Evolutionary conservation across 2,329 filamentous ascomycete genomes (phyloP), one percentile per base, ranked within the genome.

Genomic region (Trichoderma harzianum): DNA sequence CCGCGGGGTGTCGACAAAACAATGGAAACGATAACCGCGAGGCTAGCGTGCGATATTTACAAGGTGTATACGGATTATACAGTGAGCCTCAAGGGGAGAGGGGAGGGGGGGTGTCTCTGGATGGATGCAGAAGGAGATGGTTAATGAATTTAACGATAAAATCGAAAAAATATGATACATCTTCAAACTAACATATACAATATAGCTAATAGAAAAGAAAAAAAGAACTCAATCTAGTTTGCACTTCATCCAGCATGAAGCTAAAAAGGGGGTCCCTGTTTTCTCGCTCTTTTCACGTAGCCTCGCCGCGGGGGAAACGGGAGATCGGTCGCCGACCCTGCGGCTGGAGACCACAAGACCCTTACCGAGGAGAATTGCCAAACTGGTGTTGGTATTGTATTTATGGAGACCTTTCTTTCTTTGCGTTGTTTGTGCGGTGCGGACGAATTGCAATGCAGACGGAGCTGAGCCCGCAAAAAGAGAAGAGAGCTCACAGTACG

Each of bases 301-400:
- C 66, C 66, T 69, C 39, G 30, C 39, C 39, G 66, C 47, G 63
- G 57, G 57, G 66, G 57, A 43, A 36, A 69, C 66, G 66, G 66
- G 66, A 69, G 66, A 69, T 69, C 66, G 28, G 66, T 62, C 57
- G 66, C 66, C 66, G 66, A 62, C 66, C 66, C 66, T 43, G 39
- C 21, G 57, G 57, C 43, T 69, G 55, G n/a, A 43, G 16, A 43
- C 39, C 39, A 43, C 16, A 43, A 43, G 28, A 21, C 30, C 34
- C 36, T 62, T 69, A 34, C 66, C 66, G 57, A 69, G 66, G 66
- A 53, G 24, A 36, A 60, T n/a, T 53, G 47, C 10, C 28, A 14
- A 21, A 60, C 11, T 32, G 30, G 16, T 60, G 34, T 16, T 36
- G 34, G 34, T 36, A 16, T 21, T 24, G 21, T 43, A 43, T 43